Evolutionary conservation across 805 yeast species (phyloP), one percentile per base, ranked within the genome.

Genomic region (Ascoidea rubescens): DNA sequence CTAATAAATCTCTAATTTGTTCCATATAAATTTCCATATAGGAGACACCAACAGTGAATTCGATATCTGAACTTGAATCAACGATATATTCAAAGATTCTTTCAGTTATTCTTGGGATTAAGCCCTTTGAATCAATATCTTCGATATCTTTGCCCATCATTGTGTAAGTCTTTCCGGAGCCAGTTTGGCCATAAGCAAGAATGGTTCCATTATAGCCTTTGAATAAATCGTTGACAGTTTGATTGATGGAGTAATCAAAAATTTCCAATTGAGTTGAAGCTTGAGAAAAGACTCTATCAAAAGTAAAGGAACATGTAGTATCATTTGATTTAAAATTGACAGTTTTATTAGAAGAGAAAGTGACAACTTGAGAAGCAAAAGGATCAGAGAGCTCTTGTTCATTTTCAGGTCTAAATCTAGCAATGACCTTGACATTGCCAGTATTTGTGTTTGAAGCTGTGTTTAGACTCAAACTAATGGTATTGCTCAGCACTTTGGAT

Each of bases 11-110:
- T 55, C 75, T 70, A 46, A 89, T 75, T 47, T 75, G 77, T 56
- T 90, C 96, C 73, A 84, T 77, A 64, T 86, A 84, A 10, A 90
- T 80, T 60, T 90, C 96, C 80, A 87, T 73, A 57, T 80, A 82
- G 12, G 87, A 80, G 0, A 86, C 82, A 4, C 79, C 77, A 8
- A 87, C 81, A 0, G 79, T 77, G 59, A 75, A 82, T 58, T 85
- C 89, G 7, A 77, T 70, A 16, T 78, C 77, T 4, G 66, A 56
- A n/a, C 78, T 67, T 2, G 73, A 70, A 21, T 67, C 59, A 44
- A 69, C 64, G 12, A 84, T 81, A 46, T 70, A 69, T 16, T 71
- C 67, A 61, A 87, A 89, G 5, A 89, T 69, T 53, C 75, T 75
- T 50, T 82, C 82, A 16, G 84, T 73, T 14, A 86, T 77, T 42